A percentile compares a stretch with the other conserved stretches of the same genome.
Evolutionary conservation across 805 yeast genomes (phyloP).

Genomic region (Kodamaea nitidulidarum): DNA sequence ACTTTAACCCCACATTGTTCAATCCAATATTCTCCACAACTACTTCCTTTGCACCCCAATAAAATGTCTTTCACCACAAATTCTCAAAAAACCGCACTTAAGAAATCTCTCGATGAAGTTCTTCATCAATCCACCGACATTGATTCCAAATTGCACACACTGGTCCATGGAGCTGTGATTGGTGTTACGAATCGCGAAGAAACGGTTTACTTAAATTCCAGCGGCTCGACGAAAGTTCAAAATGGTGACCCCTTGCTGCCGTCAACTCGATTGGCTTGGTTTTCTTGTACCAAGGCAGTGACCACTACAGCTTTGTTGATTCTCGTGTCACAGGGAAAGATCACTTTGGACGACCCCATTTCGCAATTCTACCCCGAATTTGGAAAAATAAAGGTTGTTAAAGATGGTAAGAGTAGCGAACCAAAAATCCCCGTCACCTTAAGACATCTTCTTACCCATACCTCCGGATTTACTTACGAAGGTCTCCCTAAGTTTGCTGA

Average conservation of each 20-base stretch:
- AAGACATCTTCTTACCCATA: constrained; percentile 27
- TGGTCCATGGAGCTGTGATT: constrained; percentile 4
- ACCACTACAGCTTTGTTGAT: constrained; percentile 32
- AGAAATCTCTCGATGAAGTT: too few species aligned
- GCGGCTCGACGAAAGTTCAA: constrained; percentile 11
- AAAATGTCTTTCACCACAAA: too few species aligned
- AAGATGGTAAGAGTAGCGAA: constrained; percentile 22
- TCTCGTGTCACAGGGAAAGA: constrained; percentile 27
- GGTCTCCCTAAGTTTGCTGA: constrained; percentile 4
- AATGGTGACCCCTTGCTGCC: not conserved
- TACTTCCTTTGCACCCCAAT: too few species aligned
- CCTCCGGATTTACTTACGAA: constrained; percentile 22
- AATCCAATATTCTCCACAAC: too few species aligned
- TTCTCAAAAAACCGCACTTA: too few species aligned
- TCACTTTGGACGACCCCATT: constrained; percentile 33
- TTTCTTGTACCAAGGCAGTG: constrained; percentile 32
- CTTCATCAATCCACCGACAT: too few species aligned
- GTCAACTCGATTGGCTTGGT: constrained; percentile 14
- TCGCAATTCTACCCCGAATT: constrained; percentile 28
- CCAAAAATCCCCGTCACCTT: constrained; percentile 24
- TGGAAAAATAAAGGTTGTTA: constrained; percentile 19
- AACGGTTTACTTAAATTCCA: constrained; percentile 20
- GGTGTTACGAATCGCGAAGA: constrained; percentile 24
- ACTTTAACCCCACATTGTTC: too few species aligned
- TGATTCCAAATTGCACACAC: too few species aligned